A percentile compares a stretch with the other conserved stretches of the same genome.
phyloP scores from a whole-genome alignment of 2,329 filamentous ascomycete species.

The Paecilomyces sp. region DNA sequence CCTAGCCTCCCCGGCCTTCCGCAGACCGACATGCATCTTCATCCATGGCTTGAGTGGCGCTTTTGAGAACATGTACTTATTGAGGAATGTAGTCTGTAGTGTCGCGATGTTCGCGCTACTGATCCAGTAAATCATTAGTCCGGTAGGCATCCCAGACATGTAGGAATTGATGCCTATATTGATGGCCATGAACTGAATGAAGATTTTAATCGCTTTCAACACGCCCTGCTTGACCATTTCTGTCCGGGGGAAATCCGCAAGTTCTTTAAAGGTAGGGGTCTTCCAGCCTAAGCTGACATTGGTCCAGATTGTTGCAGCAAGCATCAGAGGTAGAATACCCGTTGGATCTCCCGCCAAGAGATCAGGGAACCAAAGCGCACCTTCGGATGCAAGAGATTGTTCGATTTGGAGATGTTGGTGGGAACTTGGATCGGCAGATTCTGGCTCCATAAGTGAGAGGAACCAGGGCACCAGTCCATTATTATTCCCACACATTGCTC shows the following conservation, averaged over 20 bases:
- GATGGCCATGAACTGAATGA: conserved; percentile 32
- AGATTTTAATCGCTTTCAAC: conserved; percentile 19
- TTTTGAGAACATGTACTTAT: conserved; percentile 31
- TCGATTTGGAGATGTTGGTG: conserved; percentile 31
- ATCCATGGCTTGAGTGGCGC: conserved; percentile 22
- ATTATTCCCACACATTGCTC: conserved; percentile 39
- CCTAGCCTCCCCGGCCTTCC: conserved; percentile 5
- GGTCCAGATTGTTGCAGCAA: conserved; percentile 43
- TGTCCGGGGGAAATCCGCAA: conserved; percentile 18
- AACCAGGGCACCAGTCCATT: conserved; percentile 35
- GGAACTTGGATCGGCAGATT: conserved; percentile 8
- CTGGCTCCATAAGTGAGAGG: conserved; percentile 15
- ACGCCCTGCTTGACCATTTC: conserved; percentile 17
- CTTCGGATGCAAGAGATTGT: conserved; percentile 47
- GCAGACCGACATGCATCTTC: conserved; percentile 21
- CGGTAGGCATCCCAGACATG: conserved; percentile 32
- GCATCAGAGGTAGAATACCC: conserved; percentile 41
- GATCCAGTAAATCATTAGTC: conserved; percentile 46
- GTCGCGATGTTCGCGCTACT: conserved; percentile 37
- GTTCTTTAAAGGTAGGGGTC: conserved; percentile 7
- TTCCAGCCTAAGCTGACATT: conserved; percentile 36
- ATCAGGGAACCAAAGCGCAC: conserved; percentile 55
- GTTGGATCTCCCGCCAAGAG: conserved; percentile 48
- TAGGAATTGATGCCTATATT: conserved; percentile 27
- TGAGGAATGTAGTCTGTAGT: conserved; percentile 31